These are phyloP conservation scores for Fusarium equiseti DNA, from an alignment of 2,329 filamentous ascomycete species.

Conservation along the genomic window DNA sequence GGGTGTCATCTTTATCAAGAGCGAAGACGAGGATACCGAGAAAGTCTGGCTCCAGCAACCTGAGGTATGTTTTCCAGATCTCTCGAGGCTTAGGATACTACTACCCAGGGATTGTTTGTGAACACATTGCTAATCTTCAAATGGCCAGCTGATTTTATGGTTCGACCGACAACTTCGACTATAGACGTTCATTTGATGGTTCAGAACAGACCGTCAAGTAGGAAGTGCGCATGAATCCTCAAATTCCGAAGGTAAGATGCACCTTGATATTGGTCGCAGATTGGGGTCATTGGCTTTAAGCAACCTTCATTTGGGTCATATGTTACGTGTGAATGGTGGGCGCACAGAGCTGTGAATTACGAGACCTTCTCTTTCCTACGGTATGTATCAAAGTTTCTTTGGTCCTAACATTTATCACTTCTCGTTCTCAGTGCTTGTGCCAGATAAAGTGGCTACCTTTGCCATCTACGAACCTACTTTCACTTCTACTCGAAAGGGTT, in stretches of 20 bases:
- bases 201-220: conserved; percentile 21
- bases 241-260: conserved; percentile 49
- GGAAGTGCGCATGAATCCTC: conserved; percentile 50
- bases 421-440: neutral
- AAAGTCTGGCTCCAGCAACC: neutral
- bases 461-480: neutral
- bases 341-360: neutral
- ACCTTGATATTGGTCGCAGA: neutral
- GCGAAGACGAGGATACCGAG: neutral
- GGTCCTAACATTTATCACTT: neutral
- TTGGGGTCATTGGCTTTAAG: neutral
- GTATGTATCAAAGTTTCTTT: conserved; percentile 25
- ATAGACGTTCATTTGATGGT: conserved; percentile 28
- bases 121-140: conserved; percentile 3
- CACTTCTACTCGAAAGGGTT: neutral
- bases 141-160: conserved; percentile 18
- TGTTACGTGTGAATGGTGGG: conserved; percentile 1
- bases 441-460: neutral
- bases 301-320: neutral
- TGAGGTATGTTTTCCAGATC: conserved; percentile 3
- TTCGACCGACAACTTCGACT: conserved; percentile 4
- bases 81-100: neutral
- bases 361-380: conserved; percentile 4
- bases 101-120: neutral
- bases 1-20: neutral